Percentiles rank a stretch among this genome's conserved stretches.
These are phyloP conservation scores for Pulicaria dysenterica DNA, from an alignment of 129 eudicot genomes.

Conservation along the genomic window DNA sequence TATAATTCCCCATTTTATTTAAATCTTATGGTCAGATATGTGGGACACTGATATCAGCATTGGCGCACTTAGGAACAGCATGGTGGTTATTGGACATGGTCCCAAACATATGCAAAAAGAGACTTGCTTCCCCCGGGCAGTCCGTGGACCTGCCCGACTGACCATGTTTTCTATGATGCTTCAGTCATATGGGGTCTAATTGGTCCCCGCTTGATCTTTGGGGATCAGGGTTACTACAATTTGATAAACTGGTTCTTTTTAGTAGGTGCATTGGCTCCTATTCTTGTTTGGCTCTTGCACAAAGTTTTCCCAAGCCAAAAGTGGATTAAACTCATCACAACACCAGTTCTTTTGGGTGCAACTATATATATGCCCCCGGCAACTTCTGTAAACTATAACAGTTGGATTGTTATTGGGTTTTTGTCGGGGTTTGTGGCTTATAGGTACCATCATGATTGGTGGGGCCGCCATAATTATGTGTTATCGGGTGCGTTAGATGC, in stretches of 20 bases:
- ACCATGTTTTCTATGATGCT: slow-evolving; percentile 89
- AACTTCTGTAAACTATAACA: slow-evolving; percentile 76
- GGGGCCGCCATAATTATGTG: slow-evolving; percentile 73
- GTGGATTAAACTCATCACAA: slow-evolving; percentile 56
- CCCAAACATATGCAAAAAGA: slow-evolving; percentile 62
- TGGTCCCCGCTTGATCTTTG: slow-evolving; percentile 76
- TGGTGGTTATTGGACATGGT: slow-evolving; percentile 82
- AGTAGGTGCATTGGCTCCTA: slow-evolving; percentile 70
- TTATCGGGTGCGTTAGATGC: slow-evolving; percentile 90
- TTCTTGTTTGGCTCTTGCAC: slow-evolving; percentile 59
- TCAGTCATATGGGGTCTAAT: slow-evolving; percentile 84
- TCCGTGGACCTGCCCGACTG: slow-evolving; percentile 92
- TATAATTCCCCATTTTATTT: background rate
- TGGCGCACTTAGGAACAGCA: slow-evolving; percentile 77
- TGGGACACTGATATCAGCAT: slow-evolving; percentile 70
- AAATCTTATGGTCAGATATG: slow-evolving; percentile 41
- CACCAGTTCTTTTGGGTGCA: slow-evolving; percentile 64
- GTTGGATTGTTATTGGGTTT: slow-evolving; percentile 77
- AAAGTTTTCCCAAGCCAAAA: slow-evolving; percentile 66
- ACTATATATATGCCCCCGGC: slow-evolving; percentile 80
- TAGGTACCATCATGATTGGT: slow-evolving; percentile 68
- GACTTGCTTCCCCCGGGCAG: slow-evolving; percentile 60
- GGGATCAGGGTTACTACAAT: slow-evolving; percentile 68
- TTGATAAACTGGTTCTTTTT: slow-evolving; percentile 82
- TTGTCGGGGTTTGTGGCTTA: slow-evolving; percentile 68